These are phyloP conservation scores for Apocynum venetum DNA, from an alignment of 257 asterid species.

Conservation along the genomic window DNA sequence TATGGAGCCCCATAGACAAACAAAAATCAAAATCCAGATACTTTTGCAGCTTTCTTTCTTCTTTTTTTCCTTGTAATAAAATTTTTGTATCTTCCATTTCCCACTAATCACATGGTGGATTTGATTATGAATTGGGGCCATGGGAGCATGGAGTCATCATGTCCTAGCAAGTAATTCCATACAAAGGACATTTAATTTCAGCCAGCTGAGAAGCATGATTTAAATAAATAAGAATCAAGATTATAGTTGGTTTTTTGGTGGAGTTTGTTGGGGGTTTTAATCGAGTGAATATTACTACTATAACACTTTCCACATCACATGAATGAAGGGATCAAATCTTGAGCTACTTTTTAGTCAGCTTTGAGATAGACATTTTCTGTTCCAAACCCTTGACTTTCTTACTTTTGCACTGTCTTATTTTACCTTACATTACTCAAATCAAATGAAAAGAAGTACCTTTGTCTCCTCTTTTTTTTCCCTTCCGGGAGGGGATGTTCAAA, in stretches of 20 bases:
- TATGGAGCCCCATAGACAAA: too few relatives aligned
- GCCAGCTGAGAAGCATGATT: neutral
- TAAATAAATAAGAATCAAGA: neutral
- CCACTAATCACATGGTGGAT: neutral
- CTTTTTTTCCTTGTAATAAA: too few relatives aligned
- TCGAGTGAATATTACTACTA: neutral
- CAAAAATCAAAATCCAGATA: too few relatives aligned
- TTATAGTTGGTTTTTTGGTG: neutral
- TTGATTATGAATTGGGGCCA: neutral
- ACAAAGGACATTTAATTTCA: neutral
- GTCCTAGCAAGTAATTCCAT: neutral
- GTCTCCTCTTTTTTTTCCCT: neutral
- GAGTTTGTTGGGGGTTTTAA: constrained; percentile 10
- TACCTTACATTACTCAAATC: neutral
- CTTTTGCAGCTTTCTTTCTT: too few relatives aligned
- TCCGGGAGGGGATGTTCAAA: too few relatives aligned
- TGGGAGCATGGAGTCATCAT: constrained; percentile 6
- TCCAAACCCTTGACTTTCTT: constrained; percentile 8
- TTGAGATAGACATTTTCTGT: neutral
- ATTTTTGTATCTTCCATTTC: neutral
- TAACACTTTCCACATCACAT: neutral
- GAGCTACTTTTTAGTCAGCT: neutral
- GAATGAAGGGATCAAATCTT: neutral
- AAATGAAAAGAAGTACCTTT: neutral
- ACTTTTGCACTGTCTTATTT: neutral